phyloP scores from a whole-genome alignment of 495 filamentous ascomycete species.

The Aspergillus hancockii region DNA sequence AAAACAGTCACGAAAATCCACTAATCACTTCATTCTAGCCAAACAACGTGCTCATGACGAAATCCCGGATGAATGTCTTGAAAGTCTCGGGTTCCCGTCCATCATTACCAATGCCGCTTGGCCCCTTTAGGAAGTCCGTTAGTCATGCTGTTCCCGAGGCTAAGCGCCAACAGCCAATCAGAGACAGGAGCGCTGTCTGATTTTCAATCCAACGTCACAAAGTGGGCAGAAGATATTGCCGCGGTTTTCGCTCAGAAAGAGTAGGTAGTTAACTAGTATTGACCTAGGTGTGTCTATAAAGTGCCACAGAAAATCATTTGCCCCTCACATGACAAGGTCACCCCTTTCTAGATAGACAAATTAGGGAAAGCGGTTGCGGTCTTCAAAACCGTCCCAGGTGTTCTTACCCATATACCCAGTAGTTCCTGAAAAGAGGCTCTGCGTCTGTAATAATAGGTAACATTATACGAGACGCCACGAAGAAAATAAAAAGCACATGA shows the following conservation, averaged over 20 bases:
- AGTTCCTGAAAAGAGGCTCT: slow-evolving; percentile 1
- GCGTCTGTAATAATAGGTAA: background rate
- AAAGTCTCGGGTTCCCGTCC: slow-evolving; percentile 28
- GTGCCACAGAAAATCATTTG: background rate
- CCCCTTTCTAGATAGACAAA: background rate
- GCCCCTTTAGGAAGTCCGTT: slow-evolving; percentile 10
- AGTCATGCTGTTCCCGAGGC: slow-evolving; percentile 25
- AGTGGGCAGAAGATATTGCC: slow-evolving; percentile 45
- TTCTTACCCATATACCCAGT: background rate
- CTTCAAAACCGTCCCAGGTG: too few relatives aligned
- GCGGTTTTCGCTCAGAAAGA: slow-evolving; percentile 15
- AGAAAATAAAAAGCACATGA: slow-evolving; percentile 10
- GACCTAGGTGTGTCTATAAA: background rate
- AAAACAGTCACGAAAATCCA: slow-evolving; percentile 16
- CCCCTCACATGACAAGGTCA: background rate
- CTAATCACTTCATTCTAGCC: background rate
- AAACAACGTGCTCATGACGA: slow-evolving; percentile 25
- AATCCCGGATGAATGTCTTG: slow-evolving; percentile 21
- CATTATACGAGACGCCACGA: background rate
- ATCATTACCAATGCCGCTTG: slow-evolving; percentile 8
- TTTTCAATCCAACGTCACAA: slow-evolving; percentile 30
- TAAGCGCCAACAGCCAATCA: slow-evolving; percentile 38
- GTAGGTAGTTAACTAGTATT: background rate
- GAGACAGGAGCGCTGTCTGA: slow-evolving; percentile 14
- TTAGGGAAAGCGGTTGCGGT: too few relatives aligned